Conservation (phyloP, 371 early-diverging fungal genomes). For the Sporodiniella umbellata region DNA sequence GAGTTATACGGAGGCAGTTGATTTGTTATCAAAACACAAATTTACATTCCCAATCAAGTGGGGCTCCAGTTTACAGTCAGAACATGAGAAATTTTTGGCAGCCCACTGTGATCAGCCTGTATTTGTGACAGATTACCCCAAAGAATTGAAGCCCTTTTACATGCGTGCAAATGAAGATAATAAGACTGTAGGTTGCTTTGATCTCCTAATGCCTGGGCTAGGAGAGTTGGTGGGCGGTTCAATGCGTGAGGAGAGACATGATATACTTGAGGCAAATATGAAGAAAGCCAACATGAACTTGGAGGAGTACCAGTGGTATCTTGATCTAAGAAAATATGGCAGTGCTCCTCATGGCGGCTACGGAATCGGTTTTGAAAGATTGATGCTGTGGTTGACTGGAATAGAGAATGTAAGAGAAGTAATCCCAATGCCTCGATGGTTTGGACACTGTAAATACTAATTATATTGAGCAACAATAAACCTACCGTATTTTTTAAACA, state of each 20-base stretch:
- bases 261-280: slow-evolving; percentile 56
- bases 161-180: slow-evolving; percentile 71
- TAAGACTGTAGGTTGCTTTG: slow-evolving; percentile 82
- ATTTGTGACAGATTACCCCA: slow-evolving; percentile 91
- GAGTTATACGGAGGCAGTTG: slow-evolving; percentile 82
- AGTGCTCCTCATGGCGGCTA: slow-evolving; percentile 90
- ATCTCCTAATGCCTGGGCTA: slow-evolving; percentile 84
- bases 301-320: slow-evolving; percentile 83
- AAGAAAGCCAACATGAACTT: slow-evolving; percentile 51
- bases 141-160: slow-evolving; percentile 84
- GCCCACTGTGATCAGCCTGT: slow-evolving; percentile 72
- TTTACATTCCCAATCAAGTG: slow-evolving; percentile 71
- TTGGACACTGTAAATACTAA: slow-evolving; percentile 53
- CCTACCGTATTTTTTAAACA: too few species aligned
- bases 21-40: slow-evolving; percentile 52
- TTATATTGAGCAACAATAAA: too few species aligned
- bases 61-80: slow-evolving; percentile 80
- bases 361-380: slow-evolving; percentile 91
- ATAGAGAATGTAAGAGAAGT: slow-evolving; percentile 82
- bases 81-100: slow-evolving; percentile 87
- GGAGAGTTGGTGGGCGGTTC: slow-evolving; percentile 93
- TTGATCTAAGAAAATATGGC: slow-evolving; percentile 83
- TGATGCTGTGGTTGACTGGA: slow-evolving; percentile 76
- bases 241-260: slow-evolving; percentile 75
- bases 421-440: slow-evolving; percentile 75